phyloP scores from a whole-genome alignment of 2,329 filamentous ascomycete genomes.

The Lasiodiplodia hormozganensis region DNA sequence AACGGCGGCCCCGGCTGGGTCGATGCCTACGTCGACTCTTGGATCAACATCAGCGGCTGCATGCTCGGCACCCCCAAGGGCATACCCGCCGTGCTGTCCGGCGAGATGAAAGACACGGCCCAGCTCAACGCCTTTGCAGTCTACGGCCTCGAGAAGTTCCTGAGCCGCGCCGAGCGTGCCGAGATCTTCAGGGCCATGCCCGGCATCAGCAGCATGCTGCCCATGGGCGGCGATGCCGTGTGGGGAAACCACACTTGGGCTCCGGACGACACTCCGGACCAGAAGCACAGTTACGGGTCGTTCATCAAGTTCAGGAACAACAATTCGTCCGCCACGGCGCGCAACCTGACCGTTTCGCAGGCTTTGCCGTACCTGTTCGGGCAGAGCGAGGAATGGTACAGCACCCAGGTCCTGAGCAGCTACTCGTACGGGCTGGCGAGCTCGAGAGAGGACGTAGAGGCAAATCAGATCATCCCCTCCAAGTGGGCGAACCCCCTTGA shows the following conservation, averaged over 20 bases:
- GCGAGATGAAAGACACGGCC: slow-evolving; percentile 98
- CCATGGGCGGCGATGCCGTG: slow-evolving; percentile 90
- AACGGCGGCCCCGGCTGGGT: slow-evolving; percentile 88
- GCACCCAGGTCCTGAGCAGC: slow-evolving; percentile 70
- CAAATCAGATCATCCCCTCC: slow-evolving; percentile 55
- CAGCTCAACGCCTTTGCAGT: slow-evolving; percentile 96
- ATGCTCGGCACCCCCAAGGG: slow-evolving; percentile 96
- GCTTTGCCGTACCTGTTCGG: slow-evolving; percentile 79
- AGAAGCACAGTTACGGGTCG: slow-evolving; percentile 77
- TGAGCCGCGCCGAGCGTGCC: slow-evolving; percentile 86
- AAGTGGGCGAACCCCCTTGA: slow-evolving; percentile 98
- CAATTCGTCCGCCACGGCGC: slow-evolving; percentile 56
- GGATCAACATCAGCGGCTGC: slow-evolving; percentile 98
- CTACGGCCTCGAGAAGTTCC: slow-evolving; percentile 94
- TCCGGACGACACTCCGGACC: slow-evolving; percentile 81
- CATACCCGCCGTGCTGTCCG: slow-evolving; percentile 86
- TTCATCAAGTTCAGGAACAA: slow-evolving; percentile 81
- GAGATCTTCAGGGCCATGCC: slow-evolving; percentile 98
- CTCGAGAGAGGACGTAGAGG: slow-evolving; percentile 78
- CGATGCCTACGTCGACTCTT: slow-evolving; percentile 85
- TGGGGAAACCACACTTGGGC: slow-evolving; percentile 91
- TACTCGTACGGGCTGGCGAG: slow-evolving; percentile 92
- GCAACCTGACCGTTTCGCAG: slow-evolving; percentile 82
- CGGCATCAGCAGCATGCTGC: slow-evolving; percentile 94
- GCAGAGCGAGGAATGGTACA: slow-evolving; percentile 86